phyloP scores from a whole-genome alignment of 2,329 filamentous ascomycete species.

The Cytospora schulzeri region DNA sequence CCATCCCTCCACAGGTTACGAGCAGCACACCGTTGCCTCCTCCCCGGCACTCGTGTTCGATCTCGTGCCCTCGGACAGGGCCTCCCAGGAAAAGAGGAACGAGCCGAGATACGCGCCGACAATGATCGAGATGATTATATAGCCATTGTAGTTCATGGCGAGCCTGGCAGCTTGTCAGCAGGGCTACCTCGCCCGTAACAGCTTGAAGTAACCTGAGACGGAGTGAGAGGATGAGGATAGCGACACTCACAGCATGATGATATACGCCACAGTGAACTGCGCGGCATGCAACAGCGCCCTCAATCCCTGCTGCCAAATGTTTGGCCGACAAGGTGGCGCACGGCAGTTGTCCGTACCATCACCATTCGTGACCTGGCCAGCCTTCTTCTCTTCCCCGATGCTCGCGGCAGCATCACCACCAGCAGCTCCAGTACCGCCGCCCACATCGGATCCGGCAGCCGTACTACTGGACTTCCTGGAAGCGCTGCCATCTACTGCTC shows the following conservation, averaged over 20 bases:
- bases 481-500: neutral
- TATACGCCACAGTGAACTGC: slow-evolving; percentile 76
- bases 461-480: slow-evolving; percentile 11
- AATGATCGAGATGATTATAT: slow-evolving; percentile 80
- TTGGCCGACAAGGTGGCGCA: slow-evolving; percentile 53
- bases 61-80: neutral
- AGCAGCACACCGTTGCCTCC: slow-evolving; percentile 23
- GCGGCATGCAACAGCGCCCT: slow-evolving; percentile 69
- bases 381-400: neutral
- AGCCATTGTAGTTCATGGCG: slow-evolving; percentile 68
- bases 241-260: slow-evolving; percentile 66
- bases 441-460: neutral
- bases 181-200: neutral
- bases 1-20: too few relatives aligned
- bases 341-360: neutral
- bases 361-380: neutral
- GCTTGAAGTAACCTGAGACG: neutral
- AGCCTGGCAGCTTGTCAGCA: slow-evolving; percentile 34
- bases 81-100: slow-evolving; percentile 44
- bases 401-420: neutral
- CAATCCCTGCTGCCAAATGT: slow-evolving; percentile 64
- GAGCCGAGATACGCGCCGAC: slow-evolving; percentile 73
- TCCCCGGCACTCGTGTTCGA: slow-evolving; percentile 11
- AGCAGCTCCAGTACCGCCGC: neutral
- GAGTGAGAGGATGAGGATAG: neutral